Evolutionary conservation across 2,329 filamentous ascomycete species (phyloP).

Genomic region (Ploettnerulaceae sp.): DNA sequence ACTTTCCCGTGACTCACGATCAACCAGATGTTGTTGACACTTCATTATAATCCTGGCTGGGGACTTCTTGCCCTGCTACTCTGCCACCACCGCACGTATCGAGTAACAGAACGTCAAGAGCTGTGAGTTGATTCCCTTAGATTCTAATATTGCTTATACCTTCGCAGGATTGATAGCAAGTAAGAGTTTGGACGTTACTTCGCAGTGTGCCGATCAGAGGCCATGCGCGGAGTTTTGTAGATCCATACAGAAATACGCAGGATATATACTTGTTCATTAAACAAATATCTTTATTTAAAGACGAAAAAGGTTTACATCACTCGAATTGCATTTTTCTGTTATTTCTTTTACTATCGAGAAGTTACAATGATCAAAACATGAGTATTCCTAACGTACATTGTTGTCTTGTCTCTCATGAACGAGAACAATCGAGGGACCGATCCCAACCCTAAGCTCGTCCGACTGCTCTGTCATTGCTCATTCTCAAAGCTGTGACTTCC

Average conservation of each 20-base stretch:
- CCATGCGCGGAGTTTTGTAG: constrained; percentile 30
- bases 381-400: no score
- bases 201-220: constrained; percentile 32
- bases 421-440: no score
- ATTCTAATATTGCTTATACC: constrained; percentile 27
- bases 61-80: constrained; percentile 36
- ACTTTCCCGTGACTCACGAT: no score
- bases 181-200: constrained; percentile 28
- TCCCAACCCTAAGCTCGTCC: no score
- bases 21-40: constrained; percentile 15
- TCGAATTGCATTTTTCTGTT: no score
- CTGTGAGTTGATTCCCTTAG: constrained; percentile 34
- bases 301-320: no score
- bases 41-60: constrained; percentile 46
- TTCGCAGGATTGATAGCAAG: constrained; percentile 27
- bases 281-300: no score
- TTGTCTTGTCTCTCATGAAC: no score
- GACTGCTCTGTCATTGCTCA: no score
- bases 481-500: constrained; percentile 19
- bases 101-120: constrained; percentile 56
- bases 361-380: no score
- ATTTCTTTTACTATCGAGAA: no score
- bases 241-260: constrained; percentile 14
- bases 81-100: constrained; percentile 54
- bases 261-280: constrained; percentile 31